Conservation (phyloP, 169 alveolate species). For the Eimeria sp. region DNA sequence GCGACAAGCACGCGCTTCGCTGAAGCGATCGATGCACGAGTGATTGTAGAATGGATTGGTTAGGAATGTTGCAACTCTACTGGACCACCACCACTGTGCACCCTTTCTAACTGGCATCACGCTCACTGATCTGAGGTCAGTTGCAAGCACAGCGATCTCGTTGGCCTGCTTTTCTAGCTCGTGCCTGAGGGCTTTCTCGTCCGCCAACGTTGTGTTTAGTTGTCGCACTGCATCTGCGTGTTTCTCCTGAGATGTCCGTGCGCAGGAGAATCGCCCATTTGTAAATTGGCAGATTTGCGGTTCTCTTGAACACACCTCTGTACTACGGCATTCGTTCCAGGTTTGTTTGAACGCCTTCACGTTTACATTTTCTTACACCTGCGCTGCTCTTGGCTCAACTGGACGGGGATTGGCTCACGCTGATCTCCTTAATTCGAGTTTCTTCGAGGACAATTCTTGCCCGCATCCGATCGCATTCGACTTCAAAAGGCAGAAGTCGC, state of each 20-base stretch:
- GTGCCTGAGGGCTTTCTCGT: slow-evolving; percentile 53
- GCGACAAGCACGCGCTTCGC: not conserved
- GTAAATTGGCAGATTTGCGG: not conserved
- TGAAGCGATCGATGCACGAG: not conserved
- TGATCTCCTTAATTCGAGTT: slow-evolving; percentile 21
- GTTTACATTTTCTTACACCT: not conserved
- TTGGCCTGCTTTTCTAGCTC: slow-evolving; percentile 64
- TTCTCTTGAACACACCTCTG: not conserved
- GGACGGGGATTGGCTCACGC: not conserved
- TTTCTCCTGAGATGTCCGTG: slow-evolving; percentile 19
- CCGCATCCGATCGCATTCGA: slow-evolving; percentile 54
- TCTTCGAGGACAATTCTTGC: slow-evolving; percentile 33
- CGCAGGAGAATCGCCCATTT: not conserved
- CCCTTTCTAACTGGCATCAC: not conserved
- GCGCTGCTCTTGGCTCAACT: not conserved
- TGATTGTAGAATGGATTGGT: not conserved
- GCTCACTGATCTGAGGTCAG: slow-evolving; percentile 45
- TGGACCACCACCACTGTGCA: not conserved
- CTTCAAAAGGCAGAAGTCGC: slow-evolving; percentile 31
- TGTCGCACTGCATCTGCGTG: slow-evolving; percentile 13
- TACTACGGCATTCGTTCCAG: not conserved
- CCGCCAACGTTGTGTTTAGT: slow-evolving; percentile 22
- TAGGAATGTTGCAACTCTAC: not conserved
- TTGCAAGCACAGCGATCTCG: slow-evolving; percentile 36
- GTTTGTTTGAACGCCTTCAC: not conserved